Base-by-base conservation (phyloP, 1,284 basidiomycete genomes). In the Malassezia pachydermatis region DNA sequence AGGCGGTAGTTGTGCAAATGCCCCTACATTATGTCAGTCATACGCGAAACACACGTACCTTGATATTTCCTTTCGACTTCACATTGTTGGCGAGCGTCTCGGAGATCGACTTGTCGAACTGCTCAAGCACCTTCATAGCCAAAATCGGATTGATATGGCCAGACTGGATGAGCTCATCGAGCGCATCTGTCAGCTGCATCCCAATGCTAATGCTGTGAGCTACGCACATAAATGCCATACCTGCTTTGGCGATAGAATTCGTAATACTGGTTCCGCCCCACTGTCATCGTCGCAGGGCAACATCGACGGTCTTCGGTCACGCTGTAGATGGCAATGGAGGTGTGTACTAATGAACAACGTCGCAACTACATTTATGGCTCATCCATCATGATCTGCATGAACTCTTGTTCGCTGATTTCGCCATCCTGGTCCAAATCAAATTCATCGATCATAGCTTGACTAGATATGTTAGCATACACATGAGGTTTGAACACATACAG, bases 401-500 rank as follows among this genome's bases (percentile, higher is more conserved):
- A 90, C 76, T 92, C 88, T 70, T 85, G 81, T 70, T 89, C 85
- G 72, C 83, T 89, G 72, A 98, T 98, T 76, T 92, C 90, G 19
- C 90, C 89, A 65, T 99, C 92, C 73, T 92, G 85, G 76, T 99
- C 92, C 29, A 99, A 80, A 74, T 99, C 92, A 68, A 99, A 99
- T 75, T 99, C 94, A 67, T 98, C 94, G 67, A 99, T 99, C 92
- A 99, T 99, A 17, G 92, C 94, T 81, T 95, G 88, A 59, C 90
- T 96, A 65, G 41, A 14, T 22, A 13, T 16, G 33, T 41, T 22
- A 34, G 47, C 29, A 11, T 51, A 47, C n/a, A n/a, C n/a, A n/a
- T n/a, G n/a, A n/a, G n/a, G n/a, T n/a, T n/a, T n/a, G 43, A 42
- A 45, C 7, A 80, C 89, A 73, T 73, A 95, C 89, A 98, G 76